Base-by-base conservation (phyloP, 805 yeast genomes). In the Wickerhamiella dianesei region DNA sequence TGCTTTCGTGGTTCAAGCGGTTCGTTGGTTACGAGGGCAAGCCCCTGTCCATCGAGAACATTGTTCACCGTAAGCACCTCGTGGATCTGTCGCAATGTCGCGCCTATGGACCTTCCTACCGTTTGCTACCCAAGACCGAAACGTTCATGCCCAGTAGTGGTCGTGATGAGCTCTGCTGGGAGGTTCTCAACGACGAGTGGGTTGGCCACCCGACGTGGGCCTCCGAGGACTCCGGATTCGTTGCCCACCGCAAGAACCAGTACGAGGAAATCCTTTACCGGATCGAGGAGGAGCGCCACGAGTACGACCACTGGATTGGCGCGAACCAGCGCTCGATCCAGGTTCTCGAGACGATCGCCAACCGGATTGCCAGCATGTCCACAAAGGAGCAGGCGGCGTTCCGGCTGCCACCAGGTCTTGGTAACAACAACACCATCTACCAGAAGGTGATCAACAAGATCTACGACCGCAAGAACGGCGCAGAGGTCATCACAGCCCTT, bases 161-260 rank as follows among this genome's bases (percentile, higher is more conserved):
- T 16, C 78, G 99, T 58, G 99, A 92, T 65, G 97, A 89, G 57
- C 83, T 92, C 88, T 92, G 98, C 63, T 89, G 96, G 96, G 96
- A 89, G 60, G 96, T 92, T 14, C 73, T 92, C 56, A 92, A 92
- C 64, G 98, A 92, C 63, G 97, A 89, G 65, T 92, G 97, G 96
- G 97, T 92, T 35, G 96, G 96, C 4, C 97, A 92, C 65, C 99
- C 99, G 19, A 94, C 95, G n/a, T 92, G 99, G 99, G 98, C 97
- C 3, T 89, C 97, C 0, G 99, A 92, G 64, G 99, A 92, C 64
- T 84, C 96, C 12, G 99, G 98, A 0, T 92, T 89, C 58, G 88
- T 92, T 61, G 96, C 98, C n/a, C 99, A 92, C 64, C 77, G 97
- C 54, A 92, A 92, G 65, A 92, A 92, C 62, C 98, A 92, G 67